Evolutionary conservation across 345 rosid species (phyloP), one percentile per base, ranked within the genome.

Genomic region (Eucalyptus polybractea): DNA sequence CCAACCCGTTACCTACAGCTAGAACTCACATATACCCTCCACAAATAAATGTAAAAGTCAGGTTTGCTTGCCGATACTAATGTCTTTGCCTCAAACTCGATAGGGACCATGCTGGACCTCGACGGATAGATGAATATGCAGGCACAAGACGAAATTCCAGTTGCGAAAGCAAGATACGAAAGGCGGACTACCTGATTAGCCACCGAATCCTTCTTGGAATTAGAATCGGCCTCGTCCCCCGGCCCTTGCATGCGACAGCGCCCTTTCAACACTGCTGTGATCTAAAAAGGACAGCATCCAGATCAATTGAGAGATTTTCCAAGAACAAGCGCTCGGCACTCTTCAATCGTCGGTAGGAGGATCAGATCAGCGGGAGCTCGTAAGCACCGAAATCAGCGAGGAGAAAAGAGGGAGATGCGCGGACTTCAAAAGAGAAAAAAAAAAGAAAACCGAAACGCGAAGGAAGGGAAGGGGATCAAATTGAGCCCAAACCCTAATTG

Each of bases 211-310:
- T 40, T 21, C 3, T 76, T 76, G 44, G 83, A 76, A 40, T 76
- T 76, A 76, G 47, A 21, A 89, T 92, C 91, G 86, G 89, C 89
- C 49, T 93, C 91, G 87, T 93, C 93, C 47, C 65, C 50, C 17
- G 94, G 92, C 86, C 93, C 93, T 91, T 87, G 92, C 92, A 90
- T 93, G 87, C 42, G 89, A 72, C 50, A 88, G 91, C 88, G 87
- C 72, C 93, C 94, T 87, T 91, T 90, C 92, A 92, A 88, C 27
- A 91, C 91, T 86, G 92, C 81, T 5, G 91, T 89, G 93, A 94
- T 92, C 95, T 94, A 93, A 88, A 91, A 91, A 50, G 80, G 88
- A 91, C 88, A 90, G 19, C 54, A 91, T 45, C 87, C 87, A 27
- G 53, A 29, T 86, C 87, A 50, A 86, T 86, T 4, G 51, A 47